These are phyloP conservation scores for Vachellia collinsii DNA, from an alignment of 306 rosid genomes.

Conservation along the genomic window DNA sequence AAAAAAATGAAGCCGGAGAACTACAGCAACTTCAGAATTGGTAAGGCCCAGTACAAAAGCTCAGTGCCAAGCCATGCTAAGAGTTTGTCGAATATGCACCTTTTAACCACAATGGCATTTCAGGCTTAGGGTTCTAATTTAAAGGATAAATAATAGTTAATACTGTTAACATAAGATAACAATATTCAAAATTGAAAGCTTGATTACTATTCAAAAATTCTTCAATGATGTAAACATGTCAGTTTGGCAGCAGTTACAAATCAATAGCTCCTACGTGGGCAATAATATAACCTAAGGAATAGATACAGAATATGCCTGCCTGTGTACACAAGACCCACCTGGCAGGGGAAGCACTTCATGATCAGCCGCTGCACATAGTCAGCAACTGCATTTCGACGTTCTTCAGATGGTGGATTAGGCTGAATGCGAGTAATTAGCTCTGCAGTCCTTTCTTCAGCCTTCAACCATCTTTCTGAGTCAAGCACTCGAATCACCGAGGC, in stretches of 20 bases:
- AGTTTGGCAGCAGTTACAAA: neutral
- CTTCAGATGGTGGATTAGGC: conserved; percentile 79
- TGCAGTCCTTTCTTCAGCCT: conserved; percentile 77
- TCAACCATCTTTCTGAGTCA: conserved; percentile 68
- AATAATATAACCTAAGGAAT: neutral
- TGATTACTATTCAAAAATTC: neutral
- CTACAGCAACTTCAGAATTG: neutral
- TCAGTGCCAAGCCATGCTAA: neutral
- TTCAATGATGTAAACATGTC: neutral
- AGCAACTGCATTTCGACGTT: conserved; percentile 70
- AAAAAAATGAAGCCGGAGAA: neutral
- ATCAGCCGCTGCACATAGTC: conserved; percentile 73
- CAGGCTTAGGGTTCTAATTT: neutral
- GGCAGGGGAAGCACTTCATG: conserved; percentile 70
- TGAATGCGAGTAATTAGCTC: conserved; percentile 82
- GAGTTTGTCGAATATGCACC: neutral
- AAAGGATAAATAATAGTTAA: neutral
- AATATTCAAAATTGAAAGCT: neutral
- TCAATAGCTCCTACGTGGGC: neutral
- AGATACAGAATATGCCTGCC: neutral
- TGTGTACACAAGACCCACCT: conserved; percentile 52
- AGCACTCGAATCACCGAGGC: conserved; percentile 67
- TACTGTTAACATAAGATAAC: neutral
- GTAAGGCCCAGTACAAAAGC: neutral
- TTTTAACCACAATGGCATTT: neutral